Evolutionary conservation across 805 yeast species (phyloP).

Genomic region (Yarrowia sp.): DNA sequence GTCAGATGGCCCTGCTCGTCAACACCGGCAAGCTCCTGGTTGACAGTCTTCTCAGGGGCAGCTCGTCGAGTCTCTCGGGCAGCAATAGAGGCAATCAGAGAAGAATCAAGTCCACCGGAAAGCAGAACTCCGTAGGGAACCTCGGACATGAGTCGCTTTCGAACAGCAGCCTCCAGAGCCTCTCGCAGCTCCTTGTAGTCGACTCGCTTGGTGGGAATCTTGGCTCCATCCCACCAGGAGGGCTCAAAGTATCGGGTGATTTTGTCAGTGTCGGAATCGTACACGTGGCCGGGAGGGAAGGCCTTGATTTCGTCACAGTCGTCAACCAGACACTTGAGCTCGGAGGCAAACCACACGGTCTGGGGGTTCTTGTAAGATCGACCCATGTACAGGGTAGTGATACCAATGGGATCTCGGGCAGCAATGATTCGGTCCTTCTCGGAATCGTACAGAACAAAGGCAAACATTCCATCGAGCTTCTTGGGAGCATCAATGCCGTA

Average conservation of each 20-base stretch:
- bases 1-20: constrained; percentile 82
- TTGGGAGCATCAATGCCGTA: constrained; percentile 89
- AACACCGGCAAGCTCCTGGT: constrained; percentile 79
- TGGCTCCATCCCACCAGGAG: constrained; percentile 84
- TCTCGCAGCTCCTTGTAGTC: constrained; percentile 72
- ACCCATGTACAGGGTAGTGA: constrained; percentile 95
- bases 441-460: constrained; percentile 86
- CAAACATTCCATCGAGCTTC: constrained; percentile 96
- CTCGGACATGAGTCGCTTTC: constrained; percentile 99
- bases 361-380: constrained; percentile 62
- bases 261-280: constrained; percentile 85
- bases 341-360: constrained; percentile 87
- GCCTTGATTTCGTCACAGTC: constrained; percentile 91
- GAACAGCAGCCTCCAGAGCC: constrained; percentile 85
- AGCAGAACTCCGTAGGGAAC: constrained; percentile 97
- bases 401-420: constrained; percentile 98
- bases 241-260: constrained; percentile 87
- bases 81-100: constrained; percentile 94
- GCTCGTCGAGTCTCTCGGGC: constrained; percentile 92
- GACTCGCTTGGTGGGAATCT: constrained; percentile 71
- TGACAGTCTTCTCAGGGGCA: constrained; percentile 58
- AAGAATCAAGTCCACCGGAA: constrained; percentile 97
- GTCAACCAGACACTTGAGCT: constrained; percentile 87
- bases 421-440: constrained; percentile 84
- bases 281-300: constrained; percentile 98